Conservation (phyloP, 805 yeast species). For the Candida railenensis region DNA sequence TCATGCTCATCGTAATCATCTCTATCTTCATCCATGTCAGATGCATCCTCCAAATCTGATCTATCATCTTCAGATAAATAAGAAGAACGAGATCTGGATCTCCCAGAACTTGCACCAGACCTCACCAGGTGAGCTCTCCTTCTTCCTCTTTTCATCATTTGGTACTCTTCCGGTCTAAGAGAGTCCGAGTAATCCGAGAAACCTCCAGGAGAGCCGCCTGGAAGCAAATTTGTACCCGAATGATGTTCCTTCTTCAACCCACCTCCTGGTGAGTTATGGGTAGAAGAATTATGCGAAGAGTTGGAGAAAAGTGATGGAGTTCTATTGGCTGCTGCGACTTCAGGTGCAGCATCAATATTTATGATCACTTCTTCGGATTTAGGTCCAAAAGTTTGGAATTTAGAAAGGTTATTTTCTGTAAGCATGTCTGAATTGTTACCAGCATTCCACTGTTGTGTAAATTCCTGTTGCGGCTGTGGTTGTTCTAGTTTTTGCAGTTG, state of each 20-base stretch:
- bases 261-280: conserved; percentile 27
- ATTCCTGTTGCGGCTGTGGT: conserved; percentile 1
- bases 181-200: conserved; percentile 13
- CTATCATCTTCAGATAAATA: conserved; percentile 18
- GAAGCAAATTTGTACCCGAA: conserved; percentile 6
- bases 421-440: not conserved
- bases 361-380: conserved; percentile 14
- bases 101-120: conserved; percentile 27
- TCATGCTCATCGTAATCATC: conserved; percentile 27
- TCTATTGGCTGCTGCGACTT: conserved; percentile 36
- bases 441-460: not conserved
- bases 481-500: not conserved
- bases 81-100: conserved; percentile 17
- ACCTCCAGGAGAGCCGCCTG: conserved; percentile 13
- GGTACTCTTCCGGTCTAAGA: conserved; percentile 38
- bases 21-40: conserved; percentile 21
- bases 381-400: not conserved
- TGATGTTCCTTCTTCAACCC: not conserved
- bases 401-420: conserved; percentile 3
- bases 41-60: conserved; percentile 24
- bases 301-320: conserved; percentile 60
- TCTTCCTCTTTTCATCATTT: conserved; percentile 41
- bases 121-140: conserved; percentile 30
- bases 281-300: conserved; percentile 38
- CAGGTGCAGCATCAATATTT: conserved; percentile 31